Percentiles rank a stretch among this genome's conserved stretches.
phyloP scores from a whole-genome alignment of 305 asterid genomes.

The Nicotiana rustica region DNA sequence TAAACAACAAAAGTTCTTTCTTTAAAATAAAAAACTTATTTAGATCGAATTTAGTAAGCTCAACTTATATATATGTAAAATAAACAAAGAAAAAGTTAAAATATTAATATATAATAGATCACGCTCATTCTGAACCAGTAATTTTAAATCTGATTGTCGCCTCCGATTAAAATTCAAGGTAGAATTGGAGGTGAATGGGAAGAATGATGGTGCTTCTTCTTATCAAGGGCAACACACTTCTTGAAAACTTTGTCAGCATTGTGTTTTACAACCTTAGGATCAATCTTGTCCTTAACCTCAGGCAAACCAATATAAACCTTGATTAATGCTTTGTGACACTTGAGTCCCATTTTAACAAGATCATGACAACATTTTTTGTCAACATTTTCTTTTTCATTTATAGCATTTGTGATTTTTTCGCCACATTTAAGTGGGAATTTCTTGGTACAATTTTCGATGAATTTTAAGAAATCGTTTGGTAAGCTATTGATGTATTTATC shows the following conservation, averaged over 20 bases:
- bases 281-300: constrained; percentile 14
- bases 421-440: constrained; percentile 10
- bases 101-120: neutral
- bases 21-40: neutral
- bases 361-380: constrained; percentile 29
- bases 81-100: neutral
- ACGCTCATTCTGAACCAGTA: too few relatives aligned
- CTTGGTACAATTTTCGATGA: constrained; percentile 11
- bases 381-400: neutral
- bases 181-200: neutral
- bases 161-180: neutral
- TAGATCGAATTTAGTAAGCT: neutral
- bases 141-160: neutral
- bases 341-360: constrained; percentile 29
- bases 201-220: neutral
- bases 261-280: neutral
- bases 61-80: neutral
- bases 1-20: neutral
- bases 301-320: constrained; percentile 35
- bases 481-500: constrained; percentile 5
- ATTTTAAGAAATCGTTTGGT: constrained; percentile 1
- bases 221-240: neutral
- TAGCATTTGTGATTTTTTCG: neutral
- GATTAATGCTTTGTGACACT: constrained; percentile 24
- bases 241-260: constrained; percentile 20